Base-by-base conservation (phyloP, 306 rosid species). In the Medicago ruthenica region DNA sequence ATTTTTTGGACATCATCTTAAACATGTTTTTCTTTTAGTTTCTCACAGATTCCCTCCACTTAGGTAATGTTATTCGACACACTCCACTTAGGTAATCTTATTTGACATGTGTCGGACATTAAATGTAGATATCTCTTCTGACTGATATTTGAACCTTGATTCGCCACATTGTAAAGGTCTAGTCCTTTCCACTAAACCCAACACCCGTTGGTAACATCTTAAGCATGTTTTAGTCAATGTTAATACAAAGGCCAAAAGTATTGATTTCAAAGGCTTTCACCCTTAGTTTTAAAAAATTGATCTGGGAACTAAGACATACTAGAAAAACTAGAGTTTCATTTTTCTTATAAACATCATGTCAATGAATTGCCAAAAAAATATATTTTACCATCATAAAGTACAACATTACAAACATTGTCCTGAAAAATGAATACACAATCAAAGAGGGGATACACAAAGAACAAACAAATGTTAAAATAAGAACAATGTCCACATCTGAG, bases 381-480 rank as follows among this genome's bases (percentile, higher is more conserved):
- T 18, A 31, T 41, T n/a, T 45, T 47, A 64, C 27, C 75, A 77
- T 12, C 67, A 77, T 66, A 76, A 45, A 76, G 74, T 70, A 76
- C 31, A 57, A 45, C 79, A 82, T 39, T 71, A 70, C 71, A 74
- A 47, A 70, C 64, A 76, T 54, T 24, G 65, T 63, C 47, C 57
- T 44, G 3, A 62, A 71, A 76, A 17, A 13, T 70, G 73, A 81
- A 61, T 75, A 70, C 41, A 80, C 61, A 70, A 41, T 75, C 60
- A 75, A 62, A 39, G 31, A 59, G 39, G 31, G 20, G 62, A 48
- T 64, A 64, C 31, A n/a, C 27, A 63, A 42, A 54, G 63, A 59
- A 81, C 44, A 57, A 60, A 58, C 36, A 50, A 75, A 36, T 36
- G 69, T 70, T 53, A 11, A 45, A 65, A 14, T 31, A 55, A 80